phyloP scores from a whole-genome alignment of 805 yeast species.

The Metschnikowia peoriensis region DNA sequence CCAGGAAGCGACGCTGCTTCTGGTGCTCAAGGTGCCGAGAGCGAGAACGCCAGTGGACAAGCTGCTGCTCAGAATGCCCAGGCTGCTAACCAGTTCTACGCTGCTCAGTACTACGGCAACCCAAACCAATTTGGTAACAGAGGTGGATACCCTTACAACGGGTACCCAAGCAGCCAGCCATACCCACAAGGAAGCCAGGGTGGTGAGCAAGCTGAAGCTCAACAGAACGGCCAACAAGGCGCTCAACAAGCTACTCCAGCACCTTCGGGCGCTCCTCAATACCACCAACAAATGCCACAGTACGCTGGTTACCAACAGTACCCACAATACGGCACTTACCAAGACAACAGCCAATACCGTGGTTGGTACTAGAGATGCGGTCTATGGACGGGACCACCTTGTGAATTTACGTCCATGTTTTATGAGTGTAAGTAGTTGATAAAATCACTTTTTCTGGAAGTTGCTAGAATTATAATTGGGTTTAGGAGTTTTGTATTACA shows the following conservation, averaged over 20 bases:
- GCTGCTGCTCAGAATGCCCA: conserved; percentile 14
- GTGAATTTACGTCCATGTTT: neutral
- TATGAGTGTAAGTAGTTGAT: conserved; percentile 5
- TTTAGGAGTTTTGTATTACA: neutral
- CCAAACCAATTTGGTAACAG: conserved; percentile 22
- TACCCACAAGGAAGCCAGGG: conserved; percentile 17
- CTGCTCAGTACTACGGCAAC: conserved; percentile 20
- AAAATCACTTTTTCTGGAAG: neutral
- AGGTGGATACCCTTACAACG: conserved; percentile 23
- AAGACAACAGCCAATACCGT: conserved; percentile 42
- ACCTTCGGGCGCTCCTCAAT: conserved; percentile 21
- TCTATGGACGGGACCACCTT: neutral
- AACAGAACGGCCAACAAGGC: conserved; percentile 23
- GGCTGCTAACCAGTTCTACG: conserved; percentile 19
- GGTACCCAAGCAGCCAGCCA: conserved; percentile 20
- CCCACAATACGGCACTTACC: conserved; percentile 47
- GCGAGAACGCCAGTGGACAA: conserved; percentile 15
- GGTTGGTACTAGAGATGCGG: conserved; percentile 41
- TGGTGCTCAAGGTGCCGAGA: conserved; percentile 2
- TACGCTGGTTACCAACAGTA: conserved; percentile 47
- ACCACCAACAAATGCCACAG: conserved; percentile 42
- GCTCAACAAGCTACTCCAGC: conserved; percentile 20
- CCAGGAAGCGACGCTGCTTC: conserved; percentile 13
- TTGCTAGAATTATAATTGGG: neutral
- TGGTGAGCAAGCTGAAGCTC: conserved; percentile 19